phyloP scores from a whole-genome alignment of 495 filamentous ascomycete species.

The Neurospora sp. region DNA sequence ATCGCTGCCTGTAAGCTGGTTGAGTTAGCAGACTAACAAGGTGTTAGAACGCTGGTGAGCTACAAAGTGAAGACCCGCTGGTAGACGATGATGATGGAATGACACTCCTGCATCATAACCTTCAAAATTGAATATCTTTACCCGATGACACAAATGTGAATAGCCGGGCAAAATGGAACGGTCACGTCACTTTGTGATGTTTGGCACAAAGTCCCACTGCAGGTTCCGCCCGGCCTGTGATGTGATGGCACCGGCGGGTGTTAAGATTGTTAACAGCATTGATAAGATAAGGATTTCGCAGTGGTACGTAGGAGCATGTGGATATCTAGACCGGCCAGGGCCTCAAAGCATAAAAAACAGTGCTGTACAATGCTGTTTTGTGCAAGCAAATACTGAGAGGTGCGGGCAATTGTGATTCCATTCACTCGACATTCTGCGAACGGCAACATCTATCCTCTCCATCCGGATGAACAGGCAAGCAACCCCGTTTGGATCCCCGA shows the following conservation, averaged over 20 bases:
- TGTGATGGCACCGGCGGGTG: neutral
- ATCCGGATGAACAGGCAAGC: neutral
- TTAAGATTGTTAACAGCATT: neutral
- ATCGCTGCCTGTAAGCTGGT: neutral
- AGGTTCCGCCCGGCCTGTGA: neutral
- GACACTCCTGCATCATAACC: neutral
- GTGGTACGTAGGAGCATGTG: no score
- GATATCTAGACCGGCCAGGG: neutral
- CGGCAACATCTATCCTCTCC: neutral
- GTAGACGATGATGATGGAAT: neutral
- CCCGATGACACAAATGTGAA: neutral
- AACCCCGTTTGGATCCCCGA: neutral
- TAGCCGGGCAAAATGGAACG: neutral
- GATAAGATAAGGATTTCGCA: neutral
- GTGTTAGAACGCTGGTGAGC: neutral
- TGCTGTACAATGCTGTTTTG: neutral
- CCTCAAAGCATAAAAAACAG: neutral
- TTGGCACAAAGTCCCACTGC: neutral
- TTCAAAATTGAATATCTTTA: neutral
- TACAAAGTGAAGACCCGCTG: neutral
- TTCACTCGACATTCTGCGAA: neutral
- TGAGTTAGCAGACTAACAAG: neutral
- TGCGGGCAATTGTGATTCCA: neutral
- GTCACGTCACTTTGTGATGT: neutral
- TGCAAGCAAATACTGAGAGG: neutral